Evolutionary conservation across 2,329 filamentous ascomycete genomes (phyloP).

Genomic region (Endocalyx cinctus): DNA sequence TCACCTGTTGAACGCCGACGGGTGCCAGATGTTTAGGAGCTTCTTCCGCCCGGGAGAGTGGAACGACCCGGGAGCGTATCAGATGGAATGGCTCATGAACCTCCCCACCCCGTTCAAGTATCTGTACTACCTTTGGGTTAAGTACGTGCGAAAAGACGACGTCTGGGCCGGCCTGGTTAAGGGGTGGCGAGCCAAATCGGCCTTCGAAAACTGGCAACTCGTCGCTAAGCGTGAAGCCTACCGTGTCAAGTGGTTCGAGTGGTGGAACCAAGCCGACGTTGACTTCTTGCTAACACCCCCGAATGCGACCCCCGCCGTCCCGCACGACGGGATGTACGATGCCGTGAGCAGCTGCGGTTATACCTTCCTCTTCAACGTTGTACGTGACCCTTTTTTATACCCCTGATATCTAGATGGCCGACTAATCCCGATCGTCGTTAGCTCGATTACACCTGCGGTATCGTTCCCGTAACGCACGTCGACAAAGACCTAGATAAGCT

Average conservation of each 20-base stretch:
- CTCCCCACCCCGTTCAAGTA: conserved; percentile 73
- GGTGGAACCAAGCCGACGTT: conserved; percentile 70
- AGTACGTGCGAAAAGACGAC: conserved; percentile 70
- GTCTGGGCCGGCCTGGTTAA: conserved; percentile 75
- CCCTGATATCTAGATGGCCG: background rate
- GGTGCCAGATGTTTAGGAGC: conserved; percentile 72
- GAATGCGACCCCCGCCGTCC: conserved; percentile 85
- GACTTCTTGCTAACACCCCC: conserved; percentile 81
- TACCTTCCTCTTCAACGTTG: conserved; percentile 87
- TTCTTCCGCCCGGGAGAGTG: conserved; percentile 74
- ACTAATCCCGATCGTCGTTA: conserved; percentile 26
- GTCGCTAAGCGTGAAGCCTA: conserved; percentile 74
- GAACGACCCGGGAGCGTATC: conserved; percentile 71
- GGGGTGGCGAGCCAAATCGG: conserved; percentile 68
- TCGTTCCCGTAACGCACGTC: conserved; percentile 82
- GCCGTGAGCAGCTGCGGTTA: conserved; percentile 86
- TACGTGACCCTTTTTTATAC: conserved; percentile 34
- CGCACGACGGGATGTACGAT: conserved; percentile 80
- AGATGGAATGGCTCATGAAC: conserved; percentile 69
- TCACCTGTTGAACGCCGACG: conserved; percentile 79
- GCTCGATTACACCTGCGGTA: conserved; percentile 81
- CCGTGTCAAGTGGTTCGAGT: conserved; percentile 74
- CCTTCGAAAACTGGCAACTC: conserved; percentile 77
- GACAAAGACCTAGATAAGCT: conserved; percentile 65
- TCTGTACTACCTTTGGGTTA: conserved; percentile 86